phyloP scores from a whole-genome alignment of 164 flowering plant species.

The Nymphaea thermarum region DNA sequence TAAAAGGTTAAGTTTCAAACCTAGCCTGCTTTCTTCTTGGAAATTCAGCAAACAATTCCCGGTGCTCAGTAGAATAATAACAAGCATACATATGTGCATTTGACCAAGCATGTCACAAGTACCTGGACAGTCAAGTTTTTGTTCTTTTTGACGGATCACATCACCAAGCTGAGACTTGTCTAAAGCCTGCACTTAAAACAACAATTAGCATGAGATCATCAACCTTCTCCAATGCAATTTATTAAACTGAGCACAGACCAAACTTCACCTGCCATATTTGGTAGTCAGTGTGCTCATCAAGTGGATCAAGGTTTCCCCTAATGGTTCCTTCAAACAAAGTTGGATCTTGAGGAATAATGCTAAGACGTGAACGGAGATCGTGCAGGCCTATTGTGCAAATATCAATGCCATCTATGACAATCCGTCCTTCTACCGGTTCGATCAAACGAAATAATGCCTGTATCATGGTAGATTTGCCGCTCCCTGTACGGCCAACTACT shows the following conservation, averaged over 20 bases:
- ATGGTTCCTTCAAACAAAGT: slow-evolving; percentile 90
- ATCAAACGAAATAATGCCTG: slow-evolving; percentile 86
- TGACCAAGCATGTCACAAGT: slow-evolving; percentile 1
- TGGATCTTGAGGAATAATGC: slow-evolving; percentile 97
- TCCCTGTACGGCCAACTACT: slow-evolving; percentile 95
- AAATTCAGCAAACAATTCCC: too few species aligned
- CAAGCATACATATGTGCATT: too few species aligned
- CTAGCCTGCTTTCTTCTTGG: too few species aligned
- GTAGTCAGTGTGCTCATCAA: slow-evolving; percentile 74
- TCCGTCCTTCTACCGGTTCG: slow-evolving; percentile 75
- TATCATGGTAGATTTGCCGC: slow-evolving; percentile 93
- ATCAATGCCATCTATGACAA: slow-evolving; percentile 77
- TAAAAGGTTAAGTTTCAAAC: too few species aligned
- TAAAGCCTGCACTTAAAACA: slow-evolving; percentile 54
- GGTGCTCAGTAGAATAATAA: too few species aligned
- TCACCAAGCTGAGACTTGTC: slow-evolving; percentile 94
- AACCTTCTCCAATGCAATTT: background rate
- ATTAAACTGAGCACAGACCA: background rate
- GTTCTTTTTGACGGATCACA: slow-evolving; percentile 60
- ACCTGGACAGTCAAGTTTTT: slow-evolving; percentile 88
- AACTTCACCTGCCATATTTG: slow-evolving; percentile 77
- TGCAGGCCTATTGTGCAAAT: slow-evolving; percentile 84
- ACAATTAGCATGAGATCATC: background rate
- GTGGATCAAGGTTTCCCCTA: slow-evolving; percentile 87
- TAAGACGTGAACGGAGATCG: slow-evolving; percentile 75